Evolutionary conservation across 1,284 basidiomycete genomes (phyloP).

Genomic region (Retiboletus flavoniger): DNA sequence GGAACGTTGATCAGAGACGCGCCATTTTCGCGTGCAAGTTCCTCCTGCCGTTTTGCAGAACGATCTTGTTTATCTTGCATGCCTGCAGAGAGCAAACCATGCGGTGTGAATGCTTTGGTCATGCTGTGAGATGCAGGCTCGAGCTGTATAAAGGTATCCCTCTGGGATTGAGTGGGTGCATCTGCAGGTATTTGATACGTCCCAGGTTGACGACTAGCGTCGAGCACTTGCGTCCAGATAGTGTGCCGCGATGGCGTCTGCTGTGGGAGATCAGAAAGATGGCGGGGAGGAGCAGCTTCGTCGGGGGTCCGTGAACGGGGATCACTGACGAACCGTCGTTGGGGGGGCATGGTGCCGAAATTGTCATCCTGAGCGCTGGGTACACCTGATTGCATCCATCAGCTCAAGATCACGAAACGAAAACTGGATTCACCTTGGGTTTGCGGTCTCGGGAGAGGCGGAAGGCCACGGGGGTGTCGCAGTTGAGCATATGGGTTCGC

Average conservation of each 20-base stretch:
- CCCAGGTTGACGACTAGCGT: conserved; percentile 57
- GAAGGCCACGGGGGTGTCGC: conserved; percentile 42
- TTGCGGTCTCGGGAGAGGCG: conserved; percentile 41
- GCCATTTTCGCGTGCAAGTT: conserved; percentile 86
- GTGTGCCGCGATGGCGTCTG: conserved; percentile 55
- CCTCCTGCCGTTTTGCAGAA: conserved; percentile 93
- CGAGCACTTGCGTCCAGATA: conserved; percentile 86
- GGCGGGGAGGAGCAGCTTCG: conserved; percentile 43
- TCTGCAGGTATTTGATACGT: conserved; percentile 36
- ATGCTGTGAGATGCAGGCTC: conserved; percentile 73
- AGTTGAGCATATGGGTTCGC: conserved; percentile 36
- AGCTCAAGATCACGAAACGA: conserved; percentile 9
- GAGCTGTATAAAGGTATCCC: conserved; percentile 81
- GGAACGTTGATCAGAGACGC: conserved; percentile 91
- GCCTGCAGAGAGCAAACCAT: conserved; percentile 91
- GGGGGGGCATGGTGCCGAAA: conserved; percentile 20
- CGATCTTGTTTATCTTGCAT: conserved; percentile 94
- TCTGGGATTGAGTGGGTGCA: conserved; percentile 36
- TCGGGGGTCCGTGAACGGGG: conserved; percentile 45
- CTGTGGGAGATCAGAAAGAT: conserved; percentile 52
- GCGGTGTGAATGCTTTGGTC: conserved; percentile 92
- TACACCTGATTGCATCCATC: conserved; percentile 15
- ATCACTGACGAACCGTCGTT: conserved; percentile 44
- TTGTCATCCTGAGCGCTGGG: conserved; percentile 24
- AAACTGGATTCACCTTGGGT: conserved; percentile 32